Evolutionary conservation across 2,329 filamentous ascomycete genomes (phyloP), one percentile per base, ranked within the genome.

Genomic region (Ceratocystis eucalypticola): DNA sequence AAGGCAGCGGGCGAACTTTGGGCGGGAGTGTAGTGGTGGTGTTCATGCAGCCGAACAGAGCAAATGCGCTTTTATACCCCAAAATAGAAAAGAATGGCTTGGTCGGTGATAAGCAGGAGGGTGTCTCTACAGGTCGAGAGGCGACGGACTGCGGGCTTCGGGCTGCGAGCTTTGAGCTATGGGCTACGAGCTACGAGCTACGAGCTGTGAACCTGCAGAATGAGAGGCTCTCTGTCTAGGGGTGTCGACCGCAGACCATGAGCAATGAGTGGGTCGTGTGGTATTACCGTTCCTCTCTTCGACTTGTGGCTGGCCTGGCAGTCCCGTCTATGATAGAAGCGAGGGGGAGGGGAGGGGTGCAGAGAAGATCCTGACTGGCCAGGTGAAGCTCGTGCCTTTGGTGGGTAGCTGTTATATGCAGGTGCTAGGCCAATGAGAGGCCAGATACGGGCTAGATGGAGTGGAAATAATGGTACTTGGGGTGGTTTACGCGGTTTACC

Each of bases 301-400:
- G 33, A 57, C 53, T 57, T 30, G 53, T 57, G 53, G n/a, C 48
- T 53, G 22, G n/a, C 22, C 53, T 57, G 12, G 53, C 7, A 10
- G 53, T 57, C 28, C 53, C 53, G 53, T 30, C 22, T 57, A 6
- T 30, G 10, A 30, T 12, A 5, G 12, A 57, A 15, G 10, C 3
- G 53, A 28, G 22, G 17, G 28, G 28, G 53, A 57, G 4, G n/a
- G 48, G 6, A 25, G 48, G n/a, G 48, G 48, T 53, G 48, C 37
- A 41, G 4, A 50, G 48, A 22, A 10, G 53, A 30, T 30, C 22
- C 10, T 57, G 53, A 57, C 53, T 57, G 22, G 7, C 30, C 53
- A 17, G 30, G 17, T 57, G 25, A 57, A 57, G 53, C 53, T 57
- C 53, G 53, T 57, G 53, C 53, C 53, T 30, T 28, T 57, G 53